Conservation (phyloP, 2,329 filamentous ascomycete species). For the Xylaria sp. region DNA sequence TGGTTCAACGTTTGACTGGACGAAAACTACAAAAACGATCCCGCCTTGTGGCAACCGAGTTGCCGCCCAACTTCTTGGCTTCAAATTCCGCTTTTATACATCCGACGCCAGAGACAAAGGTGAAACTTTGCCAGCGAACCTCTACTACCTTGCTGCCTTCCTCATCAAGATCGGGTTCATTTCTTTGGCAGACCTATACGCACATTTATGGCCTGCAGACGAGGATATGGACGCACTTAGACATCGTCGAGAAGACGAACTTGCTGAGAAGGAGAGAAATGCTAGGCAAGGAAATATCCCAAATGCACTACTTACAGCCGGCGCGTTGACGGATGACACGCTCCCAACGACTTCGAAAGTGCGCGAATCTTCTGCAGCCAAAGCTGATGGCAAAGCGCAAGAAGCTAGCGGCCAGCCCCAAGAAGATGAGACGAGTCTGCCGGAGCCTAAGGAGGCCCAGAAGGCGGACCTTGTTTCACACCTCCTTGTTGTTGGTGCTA, state of each 20-base stretch:
- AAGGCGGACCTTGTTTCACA: conserved; percentile 86
- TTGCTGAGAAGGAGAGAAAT: conserved; percentile 76
- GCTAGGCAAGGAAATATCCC: conserved; percentile 72
- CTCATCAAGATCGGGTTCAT: conserved; percentile 98
- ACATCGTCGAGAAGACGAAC: conserved; percentile 72
- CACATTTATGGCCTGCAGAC: conserved; percentile 87
- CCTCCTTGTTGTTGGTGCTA: conserved; percentile 85
- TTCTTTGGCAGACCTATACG: conserved; percentile 86
- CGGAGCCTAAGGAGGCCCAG: conserved; percentile 78
- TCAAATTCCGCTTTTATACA: conserved; percentile 95
- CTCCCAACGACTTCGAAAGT: conserved; percentile 54
- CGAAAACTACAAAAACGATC: conserved; percentile 77
- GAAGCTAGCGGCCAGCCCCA: conserved; percentile 51
- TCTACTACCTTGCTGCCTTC: conserved; percentile 88
- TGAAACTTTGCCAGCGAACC: conserved; percentile 85
- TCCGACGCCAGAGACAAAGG: conserved; percentile 74
- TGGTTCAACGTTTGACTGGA: conserved; percentile 65
- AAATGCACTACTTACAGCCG: conserved; percentile 88
- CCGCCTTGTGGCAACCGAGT: conserved; percentile 87
- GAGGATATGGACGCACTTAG: conserved; percentile 79
- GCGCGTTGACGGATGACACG: conserved; percentile 84
- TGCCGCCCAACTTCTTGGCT: conserved; percentile 92
- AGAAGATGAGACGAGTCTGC: conserved; percentile 57
- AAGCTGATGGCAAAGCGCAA: conserved; percentile 58
- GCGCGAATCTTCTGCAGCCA: conserved; percentile 58